Evolutionary conservation across 2,329 filamentous ascomycete genomes (phyloP).

Genomic region (Sporothrix euskadiensis): DNA sequence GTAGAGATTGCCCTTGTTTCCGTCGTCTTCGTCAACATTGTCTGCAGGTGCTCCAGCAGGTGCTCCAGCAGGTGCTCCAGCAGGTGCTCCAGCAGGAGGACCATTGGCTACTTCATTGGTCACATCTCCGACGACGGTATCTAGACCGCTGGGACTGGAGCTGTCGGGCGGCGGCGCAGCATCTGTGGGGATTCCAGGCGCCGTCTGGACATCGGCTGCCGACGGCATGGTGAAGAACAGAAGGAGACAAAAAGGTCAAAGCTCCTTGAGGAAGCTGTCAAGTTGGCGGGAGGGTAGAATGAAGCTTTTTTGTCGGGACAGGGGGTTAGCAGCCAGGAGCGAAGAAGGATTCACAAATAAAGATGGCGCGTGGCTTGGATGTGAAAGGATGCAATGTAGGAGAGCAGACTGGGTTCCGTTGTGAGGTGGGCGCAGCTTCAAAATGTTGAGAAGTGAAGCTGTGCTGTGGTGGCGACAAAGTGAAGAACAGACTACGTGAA

Average conservation of each 20-base stretch:
- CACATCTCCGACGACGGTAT: too few relatives aligned
- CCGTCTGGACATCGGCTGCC: not conserved
- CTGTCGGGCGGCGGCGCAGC: not conserved
- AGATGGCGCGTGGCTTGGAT: conserved; percentile 9
- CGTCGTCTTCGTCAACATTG: not conserved
- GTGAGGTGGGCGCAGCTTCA: not conserved
- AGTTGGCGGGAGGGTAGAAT: not conserved
- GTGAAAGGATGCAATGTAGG: not conserved
- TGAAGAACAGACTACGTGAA: not conserved
- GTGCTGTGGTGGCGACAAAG: not conserved
- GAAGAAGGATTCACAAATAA: not conserved
- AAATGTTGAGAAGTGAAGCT: not conserved
- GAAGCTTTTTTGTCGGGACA: not conserved
- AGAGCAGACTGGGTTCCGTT: not conserved
- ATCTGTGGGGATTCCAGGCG: not conserved
- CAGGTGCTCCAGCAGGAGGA: not conserved
- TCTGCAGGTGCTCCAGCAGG: not conserved
- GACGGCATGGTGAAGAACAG: not conserved
- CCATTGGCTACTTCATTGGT: too few relatives aligned
- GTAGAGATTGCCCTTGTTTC: not conserved
- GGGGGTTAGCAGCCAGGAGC: not conserved
- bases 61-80: too few relatives aligned
- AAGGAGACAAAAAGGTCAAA: not conserved
- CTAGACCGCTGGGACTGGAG: too few relatives aligned
- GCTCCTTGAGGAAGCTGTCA: not conserved